phyloP scores from a whole-genome alignment of 495 filamentous ascomycete species.

The Xylaria nigripes region DNA sequence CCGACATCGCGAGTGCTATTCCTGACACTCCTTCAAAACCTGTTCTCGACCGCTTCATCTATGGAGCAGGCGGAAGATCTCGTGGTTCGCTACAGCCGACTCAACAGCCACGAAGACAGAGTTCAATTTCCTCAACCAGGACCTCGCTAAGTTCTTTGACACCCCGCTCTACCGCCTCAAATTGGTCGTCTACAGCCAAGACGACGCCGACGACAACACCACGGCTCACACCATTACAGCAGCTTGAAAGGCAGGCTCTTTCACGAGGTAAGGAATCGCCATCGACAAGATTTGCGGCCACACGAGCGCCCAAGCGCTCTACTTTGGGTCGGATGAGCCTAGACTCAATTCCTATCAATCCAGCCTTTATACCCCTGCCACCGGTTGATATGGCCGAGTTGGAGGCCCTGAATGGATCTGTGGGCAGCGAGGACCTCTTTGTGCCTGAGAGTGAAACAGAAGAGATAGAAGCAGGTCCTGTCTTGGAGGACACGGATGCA shows the following conservation, averaged over 20 bases:
- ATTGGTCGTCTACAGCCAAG: constrained; percentile 23
- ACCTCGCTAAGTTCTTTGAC: constrained; percentile 16
- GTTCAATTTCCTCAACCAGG: constrained; percentile 19
- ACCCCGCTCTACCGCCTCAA: constrained; percentile 29
- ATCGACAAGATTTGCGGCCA: constrained; percentile 36
- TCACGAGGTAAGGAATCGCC: constrained; percentile 23
- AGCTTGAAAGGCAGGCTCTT: constrained; percentile 37
- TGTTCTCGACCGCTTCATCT: constrained; percentile 15
- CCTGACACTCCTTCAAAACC: constrained; percentile 16
- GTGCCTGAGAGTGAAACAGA: constrained; percentile 57
- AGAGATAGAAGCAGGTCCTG: constrained; percentile 21
- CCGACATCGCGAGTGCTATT: not conserved
- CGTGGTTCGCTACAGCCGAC: not conserved
- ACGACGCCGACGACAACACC: constrained; percentile 17
- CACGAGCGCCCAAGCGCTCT: constrained; percentile 52
- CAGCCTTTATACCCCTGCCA: constrained; percentile 35
- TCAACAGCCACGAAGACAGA: constrained; percentile 10
- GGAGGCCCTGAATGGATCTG: constrained; percentile 28
- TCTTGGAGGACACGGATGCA: constrained; percentile 11
- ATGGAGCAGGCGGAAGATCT: not conserved
- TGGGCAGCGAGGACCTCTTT: constrained; percentile 72
- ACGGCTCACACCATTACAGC: constrained; percentile 38
- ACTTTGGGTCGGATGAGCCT: constrained; percentile 47
- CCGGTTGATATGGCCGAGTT: constrained; percentile 34
- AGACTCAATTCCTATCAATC: constrained; percentile 29